Evolutionary conservation across 129 eudicot species (phyloP), one percentile per base, ranked within the genome.

Genomic region (Helianthus tuberosus): DNA sequence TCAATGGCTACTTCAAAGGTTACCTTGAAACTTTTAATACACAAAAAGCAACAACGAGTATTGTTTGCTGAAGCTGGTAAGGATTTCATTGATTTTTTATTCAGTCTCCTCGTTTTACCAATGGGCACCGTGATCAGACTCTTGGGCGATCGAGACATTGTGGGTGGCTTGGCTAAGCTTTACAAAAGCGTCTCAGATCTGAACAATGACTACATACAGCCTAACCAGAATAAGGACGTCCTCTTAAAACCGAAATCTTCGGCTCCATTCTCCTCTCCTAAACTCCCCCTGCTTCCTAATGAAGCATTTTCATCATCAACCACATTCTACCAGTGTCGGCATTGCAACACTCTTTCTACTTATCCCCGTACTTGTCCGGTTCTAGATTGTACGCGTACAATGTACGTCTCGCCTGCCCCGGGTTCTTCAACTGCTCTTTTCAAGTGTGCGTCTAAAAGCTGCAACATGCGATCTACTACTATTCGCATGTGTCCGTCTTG

Each of bases 11-110:
- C 57, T 72, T 44, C 68, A 27, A 60, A 25, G 59, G 35, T 72
- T 5, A 59, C 11, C 29, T 60, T 72, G 68, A 72, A 72, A 60
- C 77, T 59, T n/a, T 53, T 72, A 9, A 13, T 72, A 9, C 58
- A 72, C 58, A 59, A 44, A 59, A 46, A 72, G 29, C 25, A 14
- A 44, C 46, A 60, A 60, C 15, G 68, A 46, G 77, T 72, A 3
- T 44, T 72, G 48, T 72, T 72, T 14, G 77, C 69, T 4, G 77
- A 72, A 72, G 77, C 77, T 2, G 17, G 68, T 44, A 72, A 72
- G 2, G 77, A 72, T 43, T 72, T 59, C 55, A 7, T 59, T 3
- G 76, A 72, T 23, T 72, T 72, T 39, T 44, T 72, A 0, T 43
- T 72, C 6, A 72, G 47, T 5, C 59, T 72, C 11, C 47, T 72